phyloP scores from a whole-genome alignment of 78 protist genomes.

The Speleostelium caveatum region DNA sequence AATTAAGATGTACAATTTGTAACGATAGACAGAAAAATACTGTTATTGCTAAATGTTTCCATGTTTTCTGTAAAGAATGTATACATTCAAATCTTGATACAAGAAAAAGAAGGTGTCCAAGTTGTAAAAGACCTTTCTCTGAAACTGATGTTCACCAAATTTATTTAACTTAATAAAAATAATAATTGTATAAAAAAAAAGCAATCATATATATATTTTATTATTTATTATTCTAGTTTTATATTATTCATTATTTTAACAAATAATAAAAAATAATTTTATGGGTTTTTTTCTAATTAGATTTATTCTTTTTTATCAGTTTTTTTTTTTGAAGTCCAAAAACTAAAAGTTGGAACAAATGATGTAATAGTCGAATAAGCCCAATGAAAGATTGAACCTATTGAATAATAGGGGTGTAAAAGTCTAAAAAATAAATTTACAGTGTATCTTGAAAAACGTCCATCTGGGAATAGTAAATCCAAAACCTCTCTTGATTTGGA shows the following conservation, averaged over 20 bases:
- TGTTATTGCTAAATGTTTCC: slow-evolving; percentile 80
- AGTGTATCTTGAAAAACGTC: slow-evolving; percentile 43
- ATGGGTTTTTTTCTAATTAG: neutral
- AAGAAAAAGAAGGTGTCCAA: slow-evolving; percentile 79
- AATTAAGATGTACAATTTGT: slow-evolving; percentile 74
- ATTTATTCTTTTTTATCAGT: neutral
- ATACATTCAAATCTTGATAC: slow-evolving; percentile 72
- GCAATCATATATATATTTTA: neutral
- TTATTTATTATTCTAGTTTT: neutral
- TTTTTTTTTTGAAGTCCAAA: neutral
- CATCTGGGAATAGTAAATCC: slow-evolving; percentile 57
- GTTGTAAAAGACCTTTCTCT: slow-evolving; percentile 71
- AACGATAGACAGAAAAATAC: slow-evolving; percentile 78
- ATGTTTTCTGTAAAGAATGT: slow-evolving; percentile 80
- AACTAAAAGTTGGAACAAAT: slow-evolving; percentile 2
- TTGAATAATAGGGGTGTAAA: slow-evolving; percentile 60
- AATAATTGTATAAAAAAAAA: no score
- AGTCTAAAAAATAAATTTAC: slow-evolving; percentile 70
- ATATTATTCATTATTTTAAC: neutral
- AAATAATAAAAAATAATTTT: no score
- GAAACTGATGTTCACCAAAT: slow-evolving; percentile 76
- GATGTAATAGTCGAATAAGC: slow-evolving; percentile 4
- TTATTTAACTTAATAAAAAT: no score
- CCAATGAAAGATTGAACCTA: slow-evolving; percentile 64
- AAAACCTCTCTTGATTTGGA: slow-evolving; percentile 2